phyloP scores from a whole-genome alignment of 768 basidiomycete genomes.

The Mycena latifolia region DNA sequence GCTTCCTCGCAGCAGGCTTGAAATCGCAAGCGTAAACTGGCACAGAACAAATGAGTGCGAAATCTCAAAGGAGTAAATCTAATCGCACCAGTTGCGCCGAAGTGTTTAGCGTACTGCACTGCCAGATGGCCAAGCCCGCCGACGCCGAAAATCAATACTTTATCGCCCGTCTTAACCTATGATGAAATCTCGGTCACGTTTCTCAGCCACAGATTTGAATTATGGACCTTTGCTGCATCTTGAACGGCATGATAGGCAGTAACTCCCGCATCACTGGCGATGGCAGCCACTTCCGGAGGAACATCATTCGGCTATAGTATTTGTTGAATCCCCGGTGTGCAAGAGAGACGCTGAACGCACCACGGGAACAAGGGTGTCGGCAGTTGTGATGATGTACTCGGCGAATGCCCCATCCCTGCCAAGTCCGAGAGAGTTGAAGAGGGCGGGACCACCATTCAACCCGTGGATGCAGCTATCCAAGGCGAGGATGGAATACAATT shows the following conservation, averaged over 20 bases:
- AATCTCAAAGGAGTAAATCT: not conserved
- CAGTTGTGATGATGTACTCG: conserved; percentile 27
- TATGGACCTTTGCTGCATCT: conserved; percentile 27
- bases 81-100: conserved; percentile 37
- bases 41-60: not conserved
- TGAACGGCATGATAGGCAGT: conserved; percentile 37
- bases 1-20: conserved; percentile 36
- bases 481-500: conserved; percentile 27
- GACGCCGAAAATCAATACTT: conserved; percentile 34
- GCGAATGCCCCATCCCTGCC: conserved; percentile 33
- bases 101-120: conserved; percentile 39
- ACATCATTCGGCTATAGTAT: conserved; percentile 31
- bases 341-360: not conserved
- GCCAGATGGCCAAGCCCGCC: conserved; percentile 35
- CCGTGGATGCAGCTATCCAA: conserved; percentile 18
- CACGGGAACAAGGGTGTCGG: conserved; percentile 30
- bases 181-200: not conserved
- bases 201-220: not conserved
- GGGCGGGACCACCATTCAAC: conserved; percentile 11
- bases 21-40: conserved; percentile 41
- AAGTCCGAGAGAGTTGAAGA: conserved; percentile 11
- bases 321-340: not conserved
- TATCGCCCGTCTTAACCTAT: not conserved
- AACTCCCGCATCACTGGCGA: conserved; percentile 32
- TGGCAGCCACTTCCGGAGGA: conserved; percentile 30